Conservation (phyloP, 805 yeast genomes). For the Torulaspora gathmanii region DNA sequence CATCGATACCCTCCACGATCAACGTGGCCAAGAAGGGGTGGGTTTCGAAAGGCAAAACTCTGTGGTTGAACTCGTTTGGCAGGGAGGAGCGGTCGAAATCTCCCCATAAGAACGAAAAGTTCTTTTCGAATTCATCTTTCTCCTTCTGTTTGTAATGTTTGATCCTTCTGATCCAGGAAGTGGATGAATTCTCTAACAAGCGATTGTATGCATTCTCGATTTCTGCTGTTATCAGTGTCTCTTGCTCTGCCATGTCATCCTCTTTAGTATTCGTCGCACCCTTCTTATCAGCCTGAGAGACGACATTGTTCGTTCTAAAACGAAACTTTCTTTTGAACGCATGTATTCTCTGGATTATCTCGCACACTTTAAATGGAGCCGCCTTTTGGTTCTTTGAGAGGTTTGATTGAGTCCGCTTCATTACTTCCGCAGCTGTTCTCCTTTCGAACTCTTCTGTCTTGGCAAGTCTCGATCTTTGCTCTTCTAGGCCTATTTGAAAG, state of each 20-base stretch:
- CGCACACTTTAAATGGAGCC: conserved; percentile 6
- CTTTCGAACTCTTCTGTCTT: conserved; percentile 44
- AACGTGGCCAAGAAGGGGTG: conserved; percentile 53
- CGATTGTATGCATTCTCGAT: conserved; percentile 19
- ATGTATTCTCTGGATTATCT: conserved; percentile 6
- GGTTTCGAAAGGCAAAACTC: conserved; percentile 44
- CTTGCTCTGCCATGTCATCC: conserved; percentile 1
- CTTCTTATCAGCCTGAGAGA: not conserved
- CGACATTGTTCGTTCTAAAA: conserved; percentile 3
- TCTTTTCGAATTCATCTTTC: conserved; percentile 39
- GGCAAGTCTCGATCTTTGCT: conserved; percentile 56
- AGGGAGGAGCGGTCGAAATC: conserved; percentile 30
- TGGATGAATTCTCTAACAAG: conserved; percentile 47
- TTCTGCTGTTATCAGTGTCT: conserved; percentile 12
- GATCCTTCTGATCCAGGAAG: conserved; percentile 69
- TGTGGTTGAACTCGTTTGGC: conserved; percentile 42
- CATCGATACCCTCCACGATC: conserved; percentile 45
- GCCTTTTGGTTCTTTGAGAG: conserved; percentile 1
- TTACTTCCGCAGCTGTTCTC: conserved; percentile 16
- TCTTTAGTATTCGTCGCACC: not conserved
- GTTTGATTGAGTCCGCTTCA: conserved; percentile 3
- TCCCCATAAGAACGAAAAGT: conserved; percentile 43
- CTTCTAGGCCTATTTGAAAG: conserved; percentile 60
- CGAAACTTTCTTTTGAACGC: conserved; percentile 9
- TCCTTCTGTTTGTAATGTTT: conserved; percentile 42